Evolutionary conservation across 78 protist species (phyloP).

Genomic region (Anaeramoeba flamelloides): DNA sequence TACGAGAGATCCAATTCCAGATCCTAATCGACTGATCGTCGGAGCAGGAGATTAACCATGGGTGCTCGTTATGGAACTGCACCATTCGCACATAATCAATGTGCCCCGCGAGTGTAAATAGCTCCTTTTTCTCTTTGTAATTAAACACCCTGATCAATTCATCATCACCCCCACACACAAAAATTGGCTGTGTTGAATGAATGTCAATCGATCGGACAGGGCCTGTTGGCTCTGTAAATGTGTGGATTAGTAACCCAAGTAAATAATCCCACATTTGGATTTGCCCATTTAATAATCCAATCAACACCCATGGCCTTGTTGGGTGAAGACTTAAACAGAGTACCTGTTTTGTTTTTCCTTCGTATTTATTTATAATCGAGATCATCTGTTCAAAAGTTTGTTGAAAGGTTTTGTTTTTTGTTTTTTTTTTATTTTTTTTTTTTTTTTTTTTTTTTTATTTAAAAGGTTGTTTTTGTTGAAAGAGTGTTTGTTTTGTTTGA

Average conservation of each 20-base stretch:
- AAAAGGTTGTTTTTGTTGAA: too few relatives aligned
- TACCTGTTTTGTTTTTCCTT: background rate
- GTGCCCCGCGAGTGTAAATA: background rate
- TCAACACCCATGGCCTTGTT: background rate
- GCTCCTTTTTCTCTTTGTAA: background rate
- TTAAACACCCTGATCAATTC: background rate
- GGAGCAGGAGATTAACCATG: conserved; percentile 87
- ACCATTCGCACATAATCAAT: conserved; percentile 90
- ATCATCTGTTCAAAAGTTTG: too few relatives aligned
- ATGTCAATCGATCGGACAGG: background rate
- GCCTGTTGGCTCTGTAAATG: background rate
- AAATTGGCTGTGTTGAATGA: background rate
- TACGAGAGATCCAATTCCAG: conserved; percentile 96
- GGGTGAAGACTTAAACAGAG: background rate
- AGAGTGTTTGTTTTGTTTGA: too few relatives aligned
- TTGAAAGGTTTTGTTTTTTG: too few relatives aligned
- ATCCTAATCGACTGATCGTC: conserved; percentile 94
- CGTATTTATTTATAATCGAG: background rate
- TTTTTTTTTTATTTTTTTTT: too few relatives aligned
- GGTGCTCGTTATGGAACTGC: conserved; percentile 78
- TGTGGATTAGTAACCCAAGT: background rate
- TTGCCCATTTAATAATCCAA: background rate
- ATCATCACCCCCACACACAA: background rate
- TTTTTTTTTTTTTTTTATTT: too few relatives aligned
- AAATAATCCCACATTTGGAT: background rate